phyloP scores from a whole-genome alignment of 768 basidiomycete species.

The Podaxis pistillaris region DNA sequence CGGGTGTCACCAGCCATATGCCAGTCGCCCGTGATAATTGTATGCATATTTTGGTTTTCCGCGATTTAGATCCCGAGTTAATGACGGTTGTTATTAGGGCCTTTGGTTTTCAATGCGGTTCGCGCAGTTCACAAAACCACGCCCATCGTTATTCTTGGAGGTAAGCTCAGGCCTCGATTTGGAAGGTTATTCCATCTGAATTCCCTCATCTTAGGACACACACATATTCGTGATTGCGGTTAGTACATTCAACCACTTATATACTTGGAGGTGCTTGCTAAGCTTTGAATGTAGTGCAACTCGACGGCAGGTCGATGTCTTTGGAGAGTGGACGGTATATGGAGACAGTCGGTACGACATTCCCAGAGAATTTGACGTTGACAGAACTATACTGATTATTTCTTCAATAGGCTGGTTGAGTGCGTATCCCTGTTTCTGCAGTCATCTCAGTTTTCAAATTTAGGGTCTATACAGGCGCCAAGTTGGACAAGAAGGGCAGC shows the following conservation, averaged over 20 bases:
- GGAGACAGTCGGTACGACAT: constrained; percentile 77
- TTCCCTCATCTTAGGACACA: constrained; percentile 47
- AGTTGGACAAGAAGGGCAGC: constrained; percentile 41
- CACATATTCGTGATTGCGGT: constrained; percentile 79
- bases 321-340: constrained; percentile 87
- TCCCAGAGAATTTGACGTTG: background rate
- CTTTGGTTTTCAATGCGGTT: constrained; percentile 68
- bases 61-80: too few species aligned
- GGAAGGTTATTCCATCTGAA: background rate
- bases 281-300: constrained; percentile 41
- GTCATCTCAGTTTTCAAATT: background rate
- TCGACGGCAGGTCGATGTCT: constrained; percentile 75
- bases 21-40: constrained; percentile 71
- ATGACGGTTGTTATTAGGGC: constrained; percentile 44
- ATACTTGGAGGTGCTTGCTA: background rate
- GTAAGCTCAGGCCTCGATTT: constrained; percentile 25
- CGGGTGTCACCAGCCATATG: constrained; percentile 63
- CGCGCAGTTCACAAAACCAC: constrained; percentile 69
- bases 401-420: constrained; percentile 59
- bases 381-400: background rate
- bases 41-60: constrained; percentile 23
- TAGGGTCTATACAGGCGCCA: constrained; percentile 35
- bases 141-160: constrained; percentile 83
- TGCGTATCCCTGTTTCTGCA: constrained; percentile 26
- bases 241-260: constrained; percentile 23